Percentiles rank a stretch among this genome's conserved stretches.
These are phyloP conservation scores for Neocallimastix lanati DNA, from an alignment of 192 early-diverging fungal genomes.

Conservation along the genomic window DNA sequence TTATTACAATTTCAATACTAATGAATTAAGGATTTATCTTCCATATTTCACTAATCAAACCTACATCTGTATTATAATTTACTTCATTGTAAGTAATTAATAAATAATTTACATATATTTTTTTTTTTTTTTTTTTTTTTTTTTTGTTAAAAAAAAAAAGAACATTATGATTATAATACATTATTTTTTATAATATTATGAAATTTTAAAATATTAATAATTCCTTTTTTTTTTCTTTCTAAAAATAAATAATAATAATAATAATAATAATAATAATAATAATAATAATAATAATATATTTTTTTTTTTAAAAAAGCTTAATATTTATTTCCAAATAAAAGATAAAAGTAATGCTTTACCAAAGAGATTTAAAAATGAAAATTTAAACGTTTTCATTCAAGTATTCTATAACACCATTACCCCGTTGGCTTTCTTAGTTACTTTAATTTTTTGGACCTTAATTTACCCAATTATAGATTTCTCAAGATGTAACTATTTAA, in stretches of 20 bases:
- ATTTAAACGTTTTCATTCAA: neutral
- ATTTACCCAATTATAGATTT: neutral
- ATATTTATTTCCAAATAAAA: neutral
- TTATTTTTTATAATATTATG: no score
- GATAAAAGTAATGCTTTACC: neutral
- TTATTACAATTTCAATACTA: neutral
- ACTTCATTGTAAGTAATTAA: neutral
- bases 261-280: no score
- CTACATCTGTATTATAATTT: neutral
- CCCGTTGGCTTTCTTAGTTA: neutral
- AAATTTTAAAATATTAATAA: no score
- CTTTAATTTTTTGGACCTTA: neutral
- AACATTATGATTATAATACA: no score
- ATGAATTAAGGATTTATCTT: neutral
- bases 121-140: no score
- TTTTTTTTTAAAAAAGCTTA: neutral
- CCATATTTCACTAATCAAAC: neutral
- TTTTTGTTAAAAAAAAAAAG: no score
- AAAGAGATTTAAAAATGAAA: neutral
- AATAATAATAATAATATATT: neutral
- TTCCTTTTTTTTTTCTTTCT: no score
- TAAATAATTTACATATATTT: neutral
- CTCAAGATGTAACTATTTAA: neutral
- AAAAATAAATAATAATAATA: neutral
- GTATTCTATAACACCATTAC: neutral